Evolutionary conservation across 169 alveolate genomes (phyloP), one percentile per base, ranked within the genome.

Genomic region (Babesia caballi): DNA sequence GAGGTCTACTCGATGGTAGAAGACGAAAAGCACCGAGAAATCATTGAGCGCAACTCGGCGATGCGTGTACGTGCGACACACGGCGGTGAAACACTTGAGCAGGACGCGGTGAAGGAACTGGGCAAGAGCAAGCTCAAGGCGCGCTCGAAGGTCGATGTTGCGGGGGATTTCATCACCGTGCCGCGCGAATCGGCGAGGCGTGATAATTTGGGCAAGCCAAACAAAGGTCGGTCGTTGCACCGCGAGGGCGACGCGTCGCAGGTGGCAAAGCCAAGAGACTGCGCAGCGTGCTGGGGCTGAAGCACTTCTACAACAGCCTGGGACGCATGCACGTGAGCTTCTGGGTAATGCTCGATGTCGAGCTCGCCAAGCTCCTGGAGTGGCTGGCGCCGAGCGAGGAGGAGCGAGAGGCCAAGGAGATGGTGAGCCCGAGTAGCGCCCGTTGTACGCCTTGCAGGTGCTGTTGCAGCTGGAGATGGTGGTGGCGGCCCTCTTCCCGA

Each of bases 371-470:
- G 42, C 56, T 81, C 28, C 65, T 81, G 15, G 80, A 69, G 47
- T 71, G 84, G 84, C 66, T 81, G 21, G 38, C 84, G 15, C 88
- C 88, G 11, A 70, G 77, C 15, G 66, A 59, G 27, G 84, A 69
- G 49, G 88, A 81, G 67, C 60, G 74, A 15, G 56, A 32, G 1
- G 81, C 84, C 33, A 78, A 78, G 47, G 77, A 68, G 35, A 40
- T 32, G 83, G 84, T 71, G 9, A 12, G 83, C 47, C 36, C 11
- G 3, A 17, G 9, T 2, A 12, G 25, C 17, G 38, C 30, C 4
- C 7, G 4, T 0, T 17, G n/a, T 21, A 19, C 25, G 6, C 17
- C 15, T 7, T 33, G 3, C 40, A 76, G 85, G 85, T 76, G 30
- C 51, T 78, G 30, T 23, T 71, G 2, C 69, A 69, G 56, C 57